These are phyloP conservation scores for Penicillium crustosum DNA, from an alignment of 2,329 filamentous ascomycete species.

Conservation along the genomic window DNA sequence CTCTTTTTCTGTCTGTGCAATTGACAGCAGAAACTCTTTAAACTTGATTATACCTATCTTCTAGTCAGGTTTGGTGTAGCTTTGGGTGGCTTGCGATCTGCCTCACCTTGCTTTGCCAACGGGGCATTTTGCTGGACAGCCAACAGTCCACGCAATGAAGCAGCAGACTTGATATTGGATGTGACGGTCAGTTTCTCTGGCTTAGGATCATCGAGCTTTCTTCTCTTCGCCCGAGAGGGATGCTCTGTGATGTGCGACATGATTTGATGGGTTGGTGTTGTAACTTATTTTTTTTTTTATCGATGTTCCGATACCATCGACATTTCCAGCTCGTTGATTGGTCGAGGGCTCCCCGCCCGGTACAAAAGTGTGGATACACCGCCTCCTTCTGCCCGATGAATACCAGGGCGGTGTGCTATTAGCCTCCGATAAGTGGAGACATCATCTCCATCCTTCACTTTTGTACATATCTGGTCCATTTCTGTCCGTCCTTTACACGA, in stretches of 20 bases:
- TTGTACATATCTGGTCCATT: neutral
- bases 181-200: conserved; percentile 12
- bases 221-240: conserved; percentile 39
- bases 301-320: conserved; percentile 27
- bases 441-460: neutral
- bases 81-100: conserved; percentile 32
- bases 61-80: conserved; percentile 3
- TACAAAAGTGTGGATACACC: neutral
- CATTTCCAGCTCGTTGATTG: conserved; percentile 23
- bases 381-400: neutral
- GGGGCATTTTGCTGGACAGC: conserved; percentile 67
- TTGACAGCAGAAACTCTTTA: conserved; percentile 45
- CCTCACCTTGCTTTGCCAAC: conserved; percentile 64
- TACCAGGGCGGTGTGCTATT: neutral
- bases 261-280: conserved; percentile 23
- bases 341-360: conserved; percentile 12
- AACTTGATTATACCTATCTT: conserved; percentile 44
- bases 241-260: conserved; percentile 38
- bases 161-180: conserved; percentile 47
- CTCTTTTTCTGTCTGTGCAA: conserved; percentile 38
- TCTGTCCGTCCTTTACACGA: neutral
- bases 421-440: neutral
- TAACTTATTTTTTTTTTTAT: conserved; percentile 21
- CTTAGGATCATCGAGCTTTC: conserved; percentile 36
- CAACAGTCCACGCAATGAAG: conserved; percentile 68